Base-by-base conservation (phyloP, 2,329 filamentous ascomycete species). In the Cadophora luteo-olivacea region DNA sequence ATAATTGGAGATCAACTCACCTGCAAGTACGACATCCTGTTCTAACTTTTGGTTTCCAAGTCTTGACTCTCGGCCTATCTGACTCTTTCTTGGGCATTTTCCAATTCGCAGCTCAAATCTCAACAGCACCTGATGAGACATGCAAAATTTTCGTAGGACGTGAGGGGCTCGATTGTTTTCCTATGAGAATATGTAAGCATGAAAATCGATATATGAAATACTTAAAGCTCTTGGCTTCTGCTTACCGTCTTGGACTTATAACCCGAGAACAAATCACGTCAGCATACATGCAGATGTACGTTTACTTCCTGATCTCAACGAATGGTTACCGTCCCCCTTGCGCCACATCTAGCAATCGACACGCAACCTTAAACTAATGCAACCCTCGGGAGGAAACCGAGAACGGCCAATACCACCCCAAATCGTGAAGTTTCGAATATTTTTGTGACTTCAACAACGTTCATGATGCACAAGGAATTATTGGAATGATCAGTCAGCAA, bases 11-110 rank as follows among this genome's bases (percentile, higher is more conserved):
- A 11, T 4, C 9, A 29, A 55, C 24, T 33, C 19, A 64, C 61
- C 49, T 64, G 49, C 61, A 64, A 38, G 49, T 55, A n/a, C 51
- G 41, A 16, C 61, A 64, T 24, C 61, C 61, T 45, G 61, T 55
- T 19, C 36, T 52, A 19, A 55, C 61, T 55, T 64, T 64, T 16
- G 61, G 61, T 11, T 58, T 58, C 33, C 55, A 58, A 7, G n/a
- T n/a, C 24, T 58, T 58, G 4, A 58, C 19, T 22, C 55, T 36
- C 8, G 32, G 55, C n/a, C 12, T 38, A 33, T 38, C n/a, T 38
- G n/a, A 16, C 24, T 19, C 5, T 38, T 38, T 58, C 8, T 9
- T 33, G 3, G 32, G 33, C 55, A 58, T 58, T 33, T 6, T 57
- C 19, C 29, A 1, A 57, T n/a, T 36, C 16, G 19, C 52, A 24